Evolutionary conservation across 139 green algal species (phyloP), one percentile per base, ranked within the genome.

Genomic region (Mesotaenium endlicherianum): DNA sequence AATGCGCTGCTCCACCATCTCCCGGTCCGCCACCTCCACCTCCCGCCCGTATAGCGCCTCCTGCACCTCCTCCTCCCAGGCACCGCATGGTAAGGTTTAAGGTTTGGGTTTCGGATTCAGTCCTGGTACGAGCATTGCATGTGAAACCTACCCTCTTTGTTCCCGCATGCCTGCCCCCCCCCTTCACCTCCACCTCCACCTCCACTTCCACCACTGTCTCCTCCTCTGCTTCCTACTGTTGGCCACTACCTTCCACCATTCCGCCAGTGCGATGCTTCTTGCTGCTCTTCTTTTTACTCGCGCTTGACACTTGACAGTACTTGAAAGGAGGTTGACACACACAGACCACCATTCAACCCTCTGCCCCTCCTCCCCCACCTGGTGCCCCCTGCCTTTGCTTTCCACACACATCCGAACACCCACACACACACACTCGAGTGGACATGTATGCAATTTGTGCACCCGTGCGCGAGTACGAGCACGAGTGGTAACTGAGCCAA

Each of bases 31-130:
- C 1, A 97, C 88, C 1, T 94, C 82, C 4, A 99, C 91, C 64
- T 91, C 57, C 64, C 94, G 95, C 53, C 93, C 96, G 78, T 99
- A 99, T 60, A 98, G 92, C 41, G 72, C 90, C 83, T 98, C 96
- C 95, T 98, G 90, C 84, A 72, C 8, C 26, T 26, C 50, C 20
- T 64, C 26, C 26, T n/a, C n/a, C n/a, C n/a, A n/a, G n/a, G n/a
- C n/a, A n/a, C n/a, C n/a, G n/a, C n/a, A n/a, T n/a, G n/a, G n/a
- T n/a, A n/a, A n/a, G 26, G 20, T 64, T 20, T 26, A 64, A 64
- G 26, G 26, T 64, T 26, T 64, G 20, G 50, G 26, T 64, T 26
- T 64, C 50, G 26, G 26, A 64, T 20, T 64, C 50, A 64, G 50
- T 34, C 26, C 20, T 64, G 20, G 20, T 34, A 26, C 50, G 26